Evolutionary conservation across 345 rosid species (phyloP).

Genomic region (Heritiera littoralis): DNA sequence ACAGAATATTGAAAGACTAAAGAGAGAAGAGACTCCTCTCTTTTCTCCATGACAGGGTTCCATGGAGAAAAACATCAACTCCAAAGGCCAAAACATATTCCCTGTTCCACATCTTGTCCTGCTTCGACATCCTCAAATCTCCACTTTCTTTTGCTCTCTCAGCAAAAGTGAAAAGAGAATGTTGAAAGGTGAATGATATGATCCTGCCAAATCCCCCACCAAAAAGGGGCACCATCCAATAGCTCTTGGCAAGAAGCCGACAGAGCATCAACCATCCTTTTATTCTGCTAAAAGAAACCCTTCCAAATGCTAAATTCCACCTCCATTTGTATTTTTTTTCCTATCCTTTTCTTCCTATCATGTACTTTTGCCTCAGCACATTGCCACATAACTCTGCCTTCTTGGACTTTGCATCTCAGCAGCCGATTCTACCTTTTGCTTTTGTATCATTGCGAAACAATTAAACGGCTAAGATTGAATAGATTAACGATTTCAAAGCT

Average conservation of each 20-base stretch:
- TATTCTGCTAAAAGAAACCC: constrained; percentile 18
- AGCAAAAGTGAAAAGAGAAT: constrained; percentile 22
- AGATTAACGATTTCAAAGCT: constrained; percentile 12
- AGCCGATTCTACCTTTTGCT: constrained; percentile 26
- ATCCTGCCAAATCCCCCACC: constrained; percentile 26
- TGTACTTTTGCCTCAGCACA: constrained; percentile 25
- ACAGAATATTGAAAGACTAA: constrained; percentile 8
- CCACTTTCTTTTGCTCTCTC: constrained; percentile 17
- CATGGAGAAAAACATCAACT: constrained; percentile 19
- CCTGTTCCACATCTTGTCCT: constrained; percentile 27
- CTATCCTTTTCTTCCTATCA: constrained; percentile 18
- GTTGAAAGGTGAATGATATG: constrained; percentile 20
- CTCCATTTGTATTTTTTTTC: constrained; percentile 20
- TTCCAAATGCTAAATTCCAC: constrained; percentile 40
- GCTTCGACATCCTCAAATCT: not conserved
- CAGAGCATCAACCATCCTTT: constrained; percentile 22
- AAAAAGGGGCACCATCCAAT: constrained; percentile 26
- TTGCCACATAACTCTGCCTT: constrained; percentile 29
- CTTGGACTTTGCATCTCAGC: constrained; percentile 32
- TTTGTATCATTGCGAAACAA: constrained; percentile 21
- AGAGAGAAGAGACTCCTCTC: constrained; percentile 4
- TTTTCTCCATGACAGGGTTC: constrained; percentile 31
- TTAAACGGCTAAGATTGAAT: not conserved
- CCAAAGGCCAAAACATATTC: constrained; percentile 19
- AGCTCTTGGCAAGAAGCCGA: constrained; percentile 24